These are phyloP conservation scores for Xeromyces bisporus DNA, from an alignment of 495 filamentous ascomycete genomes.

Conservation along the genomic window DNA sequence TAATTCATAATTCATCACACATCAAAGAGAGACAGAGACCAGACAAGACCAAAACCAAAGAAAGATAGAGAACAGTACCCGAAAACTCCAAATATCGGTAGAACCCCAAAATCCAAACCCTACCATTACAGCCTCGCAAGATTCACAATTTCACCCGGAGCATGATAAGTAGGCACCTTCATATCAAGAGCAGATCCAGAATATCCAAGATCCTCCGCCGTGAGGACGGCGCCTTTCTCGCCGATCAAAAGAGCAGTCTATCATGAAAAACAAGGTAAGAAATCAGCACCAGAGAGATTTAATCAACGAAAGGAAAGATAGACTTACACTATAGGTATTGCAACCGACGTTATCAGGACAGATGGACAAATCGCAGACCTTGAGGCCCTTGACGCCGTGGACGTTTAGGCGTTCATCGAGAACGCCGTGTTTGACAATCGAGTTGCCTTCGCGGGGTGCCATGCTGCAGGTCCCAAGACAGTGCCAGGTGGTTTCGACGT, in stretches of 20 bases:
- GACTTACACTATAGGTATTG: constrained; percentile 46
- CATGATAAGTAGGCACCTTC: constrained; percentile 49
- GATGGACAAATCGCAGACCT: constrained; percentile 67
- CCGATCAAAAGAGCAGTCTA: constrained; percentile 65
- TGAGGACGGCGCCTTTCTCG: constrained; percentile 60
- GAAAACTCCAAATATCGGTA: too few species aligned
- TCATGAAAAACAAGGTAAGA: too few species aligned
- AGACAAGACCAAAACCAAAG: too few species aligned
- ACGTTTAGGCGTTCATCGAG: constrained; percentile 68
- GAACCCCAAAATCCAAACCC: too few species aligned
- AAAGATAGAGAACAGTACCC: too few species aligned
- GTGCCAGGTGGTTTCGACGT: constrained; percentile 74
- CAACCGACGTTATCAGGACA: constrained; percentile 72
- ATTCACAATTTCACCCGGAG: constrained; percentile 31
- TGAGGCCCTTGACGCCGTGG: constrained; percentile 62
- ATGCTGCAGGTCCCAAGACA: constrained; percentile 56
- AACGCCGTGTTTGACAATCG: constrained; percentile 58
- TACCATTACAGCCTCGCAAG: constrained; percentile 10
- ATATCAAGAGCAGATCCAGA: constrained; percentile 57
- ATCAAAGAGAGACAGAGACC: too few species aligned
- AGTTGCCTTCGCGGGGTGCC: constrained; percentile 63
- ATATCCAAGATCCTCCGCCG: constrained; percentile 65
- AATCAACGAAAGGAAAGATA: constrained; percentile 1
- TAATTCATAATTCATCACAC: too few species aligned
- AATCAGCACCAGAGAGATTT: too few species aligned